Evolutionary conservation across 495 filamentous ascomycete genomes (phyloP).

Genomic region (Podospora sp.): DNA sequence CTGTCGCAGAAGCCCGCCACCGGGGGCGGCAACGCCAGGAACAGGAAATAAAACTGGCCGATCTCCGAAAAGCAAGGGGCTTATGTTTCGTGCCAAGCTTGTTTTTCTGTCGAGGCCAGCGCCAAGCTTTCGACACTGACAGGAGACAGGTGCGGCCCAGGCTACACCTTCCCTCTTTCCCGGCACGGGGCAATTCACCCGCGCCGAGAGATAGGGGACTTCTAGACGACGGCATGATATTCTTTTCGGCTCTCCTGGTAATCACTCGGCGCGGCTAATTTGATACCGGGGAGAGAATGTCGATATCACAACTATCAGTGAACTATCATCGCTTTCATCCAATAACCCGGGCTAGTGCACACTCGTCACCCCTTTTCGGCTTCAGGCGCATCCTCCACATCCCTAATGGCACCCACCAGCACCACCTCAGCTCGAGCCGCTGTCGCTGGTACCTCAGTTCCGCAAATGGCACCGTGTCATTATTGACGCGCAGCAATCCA

Average conservation of each 20-base stretch:
- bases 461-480: no score
- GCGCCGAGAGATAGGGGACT: neutral
- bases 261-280: neutral
- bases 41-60: conserved; percentile 5
- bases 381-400: neutral
- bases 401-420: no score
- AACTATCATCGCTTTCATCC: neutral
- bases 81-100: conserved; percentile 15
- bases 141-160: neutral
- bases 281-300: neutral
- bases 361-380: neutral
- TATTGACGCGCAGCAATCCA: no score
- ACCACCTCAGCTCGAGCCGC: no score
- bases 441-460: no score
- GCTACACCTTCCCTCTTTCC: neutral
- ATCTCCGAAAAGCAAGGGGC: neutral
- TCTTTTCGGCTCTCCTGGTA: neutral
- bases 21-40: conserved; percentile 9
- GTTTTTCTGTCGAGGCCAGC: neutral
- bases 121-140: neutral
- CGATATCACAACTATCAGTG: neutral
- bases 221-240: neutral
- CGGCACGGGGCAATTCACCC: neutral
- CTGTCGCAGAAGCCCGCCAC: conserved; percentile 16
- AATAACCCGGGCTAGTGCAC: neutral